Evolutionary conservation across 108 stramenopile species (phyloP), one percentile per base, ranked within the genome.

Genomic region (Aureococcus anophagefferens): DNA sequence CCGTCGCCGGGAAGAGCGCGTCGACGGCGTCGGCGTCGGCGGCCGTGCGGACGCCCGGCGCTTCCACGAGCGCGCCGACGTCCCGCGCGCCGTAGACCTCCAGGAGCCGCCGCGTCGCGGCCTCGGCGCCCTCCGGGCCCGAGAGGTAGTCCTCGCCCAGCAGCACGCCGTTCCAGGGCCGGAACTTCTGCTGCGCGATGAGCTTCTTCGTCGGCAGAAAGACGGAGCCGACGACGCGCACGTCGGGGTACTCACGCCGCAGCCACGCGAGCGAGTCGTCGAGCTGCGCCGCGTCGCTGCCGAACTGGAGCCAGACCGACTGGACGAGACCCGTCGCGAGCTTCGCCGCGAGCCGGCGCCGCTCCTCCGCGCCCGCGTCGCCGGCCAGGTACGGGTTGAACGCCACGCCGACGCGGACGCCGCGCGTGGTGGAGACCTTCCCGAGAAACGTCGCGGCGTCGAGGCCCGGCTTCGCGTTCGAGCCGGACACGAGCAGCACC

Each of bases 171-270:
- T 79, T 82, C 84, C 84, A 84, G 0, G 84, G 84, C 29, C 84
- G 78, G 71, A 84, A 84, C 66, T 81, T 79, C 69, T 84, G 84
- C 65, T 84, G 84, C 30, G 84, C 76, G 33, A 84, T 84, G 15
- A 84, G 70, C 51, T 77, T 68, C 29, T 66, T 70, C 21, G 81
- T 84, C 0, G 84, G 84, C 5, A 84, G 72, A 65, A 84, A 84
- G 13, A 84, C 30, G 0, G 76, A 78, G 18, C 81, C 79, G 4
- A 69, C 69, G 30, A 84, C 71, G 4, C 64, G 35, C 9, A 68
- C 21, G 0, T 30, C 18, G n/a, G 59, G 46, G 32, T 74, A 31
- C 28, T 30, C 25, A 29, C 0, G 30, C 28, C 35, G 72, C 9
- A 17, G 45, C 45, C 17, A 81, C 59, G 16, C 33, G 35, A 66